These are phyloP conservation scores for Helianthus tuberosus DNA, from an alignment of 129 eudicot genomes.

Conservation along the genomic window DNA sequence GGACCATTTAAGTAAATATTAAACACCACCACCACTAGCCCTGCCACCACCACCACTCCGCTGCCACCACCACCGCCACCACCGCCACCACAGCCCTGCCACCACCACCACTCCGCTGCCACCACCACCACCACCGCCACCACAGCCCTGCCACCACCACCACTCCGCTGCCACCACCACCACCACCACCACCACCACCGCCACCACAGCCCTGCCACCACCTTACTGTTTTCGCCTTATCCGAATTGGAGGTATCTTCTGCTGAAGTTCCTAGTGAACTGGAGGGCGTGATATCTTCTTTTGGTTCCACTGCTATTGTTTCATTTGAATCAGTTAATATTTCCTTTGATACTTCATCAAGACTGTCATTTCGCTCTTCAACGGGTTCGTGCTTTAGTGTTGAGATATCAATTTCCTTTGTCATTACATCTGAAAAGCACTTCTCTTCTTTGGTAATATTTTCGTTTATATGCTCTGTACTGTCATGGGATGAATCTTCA, in stretches of 20 bases:
- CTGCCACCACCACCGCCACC: too few species aligned
- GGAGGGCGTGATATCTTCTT: slow-evolving; percentile 30
- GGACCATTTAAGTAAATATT: too few species aligned
- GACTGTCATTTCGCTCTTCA: slow-evolving; percentile 23
- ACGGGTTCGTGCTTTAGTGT: slow-evolving; percentile 22
- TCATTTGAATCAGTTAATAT: slow-evolving; percentile 24
- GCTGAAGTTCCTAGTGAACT: slow-evolving; percentile 22
- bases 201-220: too few species aligned
- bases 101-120: too few species aligned
- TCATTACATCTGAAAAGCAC: slow-evolving; percentile 15
- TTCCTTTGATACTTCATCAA: slow-evolving; percentile 31
- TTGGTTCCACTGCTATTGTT: slow-evolving; percentile 30
- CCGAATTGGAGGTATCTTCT: slow-evolving; percentile 14
- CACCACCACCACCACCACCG: too few species aligned
- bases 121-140: too few species aligned
- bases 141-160: too few species aligned
- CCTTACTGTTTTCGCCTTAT: slow-evolving; percentile 19
- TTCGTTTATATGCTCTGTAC: slow-evolving; percentile 17
- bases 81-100: too few species aligned
- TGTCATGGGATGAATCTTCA: slow-evolving; percentile 27
- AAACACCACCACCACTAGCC: too few species aligned
- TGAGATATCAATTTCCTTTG: slow-evolving; percentile 30
- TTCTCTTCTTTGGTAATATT: slow-evolving; percentile 17
- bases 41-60: too few species aligned
- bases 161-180: too few species aligned